Evolutionary conservation across 306 rosid genomes (phyloP), one percentile per base, ranked within the genome.

Genomic region (Mimosa bimucronata): DNA sequence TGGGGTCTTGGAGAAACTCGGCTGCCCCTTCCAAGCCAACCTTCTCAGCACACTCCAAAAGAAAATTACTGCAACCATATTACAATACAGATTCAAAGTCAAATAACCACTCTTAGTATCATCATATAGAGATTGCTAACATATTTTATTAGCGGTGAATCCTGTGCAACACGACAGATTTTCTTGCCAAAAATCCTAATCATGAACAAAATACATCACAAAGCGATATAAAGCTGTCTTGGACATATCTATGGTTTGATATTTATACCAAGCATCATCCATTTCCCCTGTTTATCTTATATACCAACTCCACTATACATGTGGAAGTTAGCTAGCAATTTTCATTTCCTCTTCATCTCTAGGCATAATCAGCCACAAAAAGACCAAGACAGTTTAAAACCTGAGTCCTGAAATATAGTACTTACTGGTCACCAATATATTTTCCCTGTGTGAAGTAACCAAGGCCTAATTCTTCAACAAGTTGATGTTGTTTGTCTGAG

Each of bases 391-490:
- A 70, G 41, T 14, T 42, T 14, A 18, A 7, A 7, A 64, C 42
- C 69, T 30, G 2, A 14, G n/a, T n/a, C n/a, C n/a, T 29, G 16
- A 29, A 30, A 41, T 6, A 16, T 29, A 3, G 72, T 40, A 71
- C 89, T 73, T 84, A 92, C 98, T 81, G 68, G 85, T 94, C 97
- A 68, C 95, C 98, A 77, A 94, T 86, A 89, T 81, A 94, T 85
- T 90, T 94, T 73, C 77, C 97, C 67, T 88, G 92, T 1, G 98
- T 94, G 83, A 94, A 94, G 86, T 94, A 92, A 70, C 98, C 98
- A 18, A 83, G 82, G 77, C 30, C 64, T 21, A 94, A 87, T 86
- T 91, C 95, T 89, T 86, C 97, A 73, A 91, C 97, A 73, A 94
- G 91, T 40, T 73, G 81, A 71, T 92, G 97, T 82, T 94, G 98